Conservation (phyloP, 2,329 filamentous ascomycete genomes). For the Stylonectria norvegica region DNA sequence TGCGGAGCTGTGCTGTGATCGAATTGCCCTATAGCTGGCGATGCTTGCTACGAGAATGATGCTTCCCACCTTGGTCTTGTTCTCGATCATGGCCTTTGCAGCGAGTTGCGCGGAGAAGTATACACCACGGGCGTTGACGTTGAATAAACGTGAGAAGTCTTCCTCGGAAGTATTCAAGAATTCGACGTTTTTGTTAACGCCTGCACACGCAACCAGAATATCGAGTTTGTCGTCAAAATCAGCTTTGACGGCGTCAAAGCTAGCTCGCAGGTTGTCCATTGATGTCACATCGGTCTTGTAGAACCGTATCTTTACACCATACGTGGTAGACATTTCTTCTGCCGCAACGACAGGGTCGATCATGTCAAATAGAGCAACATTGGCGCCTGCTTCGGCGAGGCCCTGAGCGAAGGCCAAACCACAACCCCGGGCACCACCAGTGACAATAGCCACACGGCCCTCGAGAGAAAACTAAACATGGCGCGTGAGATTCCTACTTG, state of each 20-base stretch:
- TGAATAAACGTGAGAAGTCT: slow-evolving; percentile 61
- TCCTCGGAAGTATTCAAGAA: slow-evolving; percentile 58
- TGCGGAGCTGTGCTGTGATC: slow-evolving; percentile 42
- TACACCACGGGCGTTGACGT: slow-evolving; percentile 64
- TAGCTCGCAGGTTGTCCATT: slow-evolving; percentile 50
- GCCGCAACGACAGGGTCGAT: slow-evolving; percentile 46
- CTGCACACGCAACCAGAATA: slow-evolving; percentile 57
- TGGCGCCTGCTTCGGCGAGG: slow-evolving; percentile 56
- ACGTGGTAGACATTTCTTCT: slow-evolving; percentile 41
- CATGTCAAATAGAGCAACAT: slow-evolving; percentile 57
- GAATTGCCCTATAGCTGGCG: slow-evolving; percentile 48
- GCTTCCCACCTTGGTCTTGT: slow-evolving; percentile 47
- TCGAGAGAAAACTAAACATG: slow-evolving; percentile 45
- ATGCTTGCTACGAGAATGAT: slow-evolving; percentile 54
- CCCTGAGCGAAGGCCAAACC: slow-evolving; percentile 57
- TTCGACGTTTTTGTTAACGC: slow-evolving; percentile 56
- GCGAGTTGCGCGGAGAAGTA: slow-evolving; percentile 54
- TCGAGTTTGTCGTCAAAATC: slow-evolving; percentile 49
- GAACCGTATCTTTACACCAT: slow-evolving; percentile 39
- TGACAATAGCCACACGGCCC: slow-evolving; percentile 42
- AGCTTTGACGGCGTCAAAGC: slow-evolving; percentile 41
- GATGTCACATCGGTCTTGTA: slow-evolving; percentile 50
- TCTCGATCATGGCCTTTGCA: slow-evolving; percentile 49
- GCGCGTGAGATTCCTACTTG: background rate
- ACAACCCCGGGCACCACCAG: slow-evolving; percentile 58